A percentile compares a stretch with the other conserved stretches of the same genome.
These are phyloP conservation scores for Huntiella abstrusa DNA, from an alignment of 2,329 filamentous ascomycete genomes.

Conservation along the genomic window DNA sequence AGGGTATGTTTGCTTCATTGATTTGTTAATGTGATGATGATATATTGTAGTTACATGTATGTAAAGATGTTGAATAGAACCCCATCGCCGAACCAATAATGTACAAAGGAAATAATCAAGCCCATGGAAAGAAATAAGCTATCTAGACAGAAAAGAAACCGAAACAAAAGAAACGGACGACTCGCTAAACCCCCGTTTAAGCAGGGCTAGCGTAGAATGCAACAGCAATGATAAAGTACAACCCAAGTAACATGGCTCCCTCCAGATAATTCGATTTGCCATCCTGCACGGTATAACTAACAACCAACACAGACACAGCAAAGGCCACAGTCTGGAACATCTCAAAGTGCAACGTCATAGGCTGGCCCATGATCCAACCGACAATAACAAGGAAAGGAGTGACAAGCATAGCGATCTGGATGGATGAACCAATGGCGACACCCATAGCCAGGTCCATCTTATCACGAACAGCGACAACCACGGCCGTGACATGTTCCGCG, in stretches of 20 bases:
- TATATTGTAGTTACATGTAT: too few relatives aligned
- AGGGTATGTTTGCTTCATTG: not conserved
- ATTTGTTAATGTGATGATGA: not conserved
- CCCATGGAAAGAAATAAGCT: not conserved
- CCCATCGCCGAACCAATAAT: not conserved
- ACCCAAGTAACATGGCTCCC: slow-evolving; percentile 44
- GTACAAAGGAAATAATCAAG: not conserved
- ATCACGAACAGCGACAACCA: slow-evolving; percentile 59
- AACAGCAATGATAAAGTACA: slow-evolving; percentile 41
- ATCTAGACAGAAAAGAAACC: not conserved
- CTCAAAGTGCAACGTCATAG: slow-evolving; percentile 67
- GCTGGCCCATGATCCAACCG: slow-evolving; percentile 54
- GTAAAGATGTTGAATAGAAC: too few relatives aligned
- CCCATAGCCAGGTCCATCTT: slow-evolving; percentile 60
- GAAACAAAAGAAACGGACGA: not conserved
- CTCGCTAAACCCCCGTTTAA: slow-evolving; percentile 11
- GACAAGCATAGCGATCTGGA: slow-evolving; percentile 68
- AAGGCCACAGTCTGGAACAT: slow-evolving; percentile 77
- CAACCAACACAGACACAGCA: slow-evolving; percentile 55
- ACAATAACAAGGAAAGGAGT: slow-evolving; percentile 65
- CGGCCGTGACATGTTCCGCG: slow-evolving; percentile 64
- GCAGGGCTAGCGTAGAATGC: slow-evolving; percentile 38
- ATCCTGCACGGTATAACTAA: slow-evolving; percentile 60
- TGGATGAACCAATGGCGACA: slow-evolving; percentile 63
- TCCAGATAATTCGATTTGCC: slow-evolving; percentile 74